These are phyloP conservation scores for Rosa rugosa DNA, from an alignment of 306 rosid species.

Conservation along the genomic window DNA sequence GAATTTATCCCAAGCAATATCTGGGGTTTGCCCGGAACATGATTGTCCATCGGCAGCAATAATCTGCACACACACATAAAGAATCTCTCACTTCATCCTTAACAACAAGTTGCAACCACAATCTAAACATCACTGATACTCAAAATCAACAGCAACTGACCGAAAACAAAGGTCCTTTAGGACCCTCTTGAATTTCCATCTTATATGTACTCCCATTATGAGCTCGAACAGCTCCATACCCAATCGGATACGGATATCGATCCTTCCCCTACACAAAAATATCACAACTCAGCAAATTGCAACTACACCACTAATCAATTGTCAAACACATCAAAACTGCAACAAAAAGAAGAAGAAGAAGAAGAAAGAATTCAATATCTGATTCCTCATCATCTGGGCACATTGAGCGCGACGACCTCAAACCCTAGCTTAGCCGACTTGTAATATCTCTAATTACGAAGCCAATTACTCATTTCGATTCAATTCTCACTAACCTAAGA, in stretches of 20 bases:
- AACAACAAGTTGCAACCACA: conserved; percentile 17
- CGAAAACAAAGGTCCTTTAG: conserved; percentile 73
- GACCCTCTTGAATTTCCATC: conserved; percentile 81
- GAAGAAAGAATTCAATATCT: no score
- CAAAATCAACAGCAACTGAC: conserved; percentile 44
- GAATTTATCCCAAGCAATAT: conserved; percentile 72
- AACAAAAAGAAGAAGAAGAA: no score
- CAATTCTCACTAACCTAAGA: not conserved
- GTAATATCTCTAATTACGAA: no score
- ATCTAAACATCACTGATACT: conserved; percentile 10
- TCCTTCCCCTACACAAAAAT: conserved; percentile 67
- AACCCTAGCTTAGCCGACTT: not conserved
- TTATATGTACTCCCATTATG: conserved; percentile 61
- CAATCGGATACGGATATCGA: conserved; percentile 89
- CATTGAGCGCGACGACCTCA: not conserved
- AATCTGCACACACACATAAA: conserved; percentile 48
- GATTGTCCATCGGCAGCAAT: conserved; percentile 63
- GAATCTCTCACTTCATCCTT: conserved; percentile 17
- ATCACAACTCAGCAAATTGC: conserved; percentile 5
- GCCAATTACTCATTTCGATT: not conserved
- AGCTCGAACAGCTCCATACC: conserved; percentile 66
- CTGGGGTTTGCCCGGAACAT: conserved; percentile 83
- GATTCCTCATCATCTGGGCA: conserved; percentile 8
- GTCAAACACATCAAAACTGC: not conserved
- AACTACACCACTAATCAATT: not conserved